Conservation (phyloP, 225 moss, liverwort and hornwort species). For the Polytrichum commune region DNA sequence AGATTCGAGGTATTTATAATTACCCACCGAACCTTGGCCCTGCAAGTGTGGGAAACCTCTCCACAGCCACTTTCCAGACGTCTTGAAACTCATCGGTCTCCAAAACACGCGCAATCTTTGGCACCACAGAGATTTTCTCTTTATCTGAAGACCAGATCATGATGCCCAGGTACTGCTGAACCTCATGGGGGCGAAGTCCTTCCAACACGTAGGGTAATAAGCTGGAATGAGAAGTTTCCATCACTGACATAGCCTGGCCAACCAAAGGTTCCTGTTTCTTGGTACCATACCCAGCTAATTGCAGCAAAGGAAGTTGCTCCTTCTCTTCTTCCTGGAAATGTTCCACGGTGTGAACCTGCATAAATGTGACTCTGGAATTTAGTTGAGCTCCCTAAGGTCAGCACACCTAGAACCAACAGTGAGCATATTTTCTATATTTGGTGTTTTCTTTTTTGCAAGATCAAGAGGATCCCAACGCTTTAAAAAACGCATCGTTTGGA, state of each 20-base stretch:
- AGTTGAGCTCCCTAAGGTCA: no score
- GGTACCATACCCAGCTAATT: constrained; percentile 47
- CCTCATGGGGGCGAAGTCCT: constrained; percentile 39
- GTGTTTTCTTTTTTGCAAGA: no score
- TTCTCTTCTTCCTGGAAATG: constrained; percentile 61
- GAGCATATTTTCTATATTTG: no score
- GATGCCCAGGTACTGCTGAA: constrained; percentile 54
- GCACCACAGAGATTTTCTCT: constrained; percentile 21
- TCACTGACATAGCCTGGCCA: constrained; percentile 29
- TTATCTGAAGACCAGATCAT: constrained; percentile 24
- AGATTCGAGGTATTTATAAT: not conserved
- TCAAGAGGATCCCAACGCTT: no score
- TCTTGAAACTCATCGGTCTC: constrained; percentile 34
- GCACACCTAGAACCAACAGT: no score
- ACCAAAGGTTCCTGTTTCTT: constrained; percentile 50
- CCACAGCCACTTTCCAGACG: constrained; percentile 43
- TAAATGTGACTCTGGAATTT: no score
- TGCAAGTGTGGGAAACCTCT: constrained; percentile 41
- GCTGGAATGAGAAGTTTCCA: constrained; percentile 46
- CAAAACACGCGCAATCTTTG: constrained; percentile 28
- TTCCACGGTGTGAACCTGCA: constrained; percentile 38
- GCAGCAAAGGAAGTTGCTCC: constrained; percentile 43
- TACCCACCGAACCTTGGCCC: constrained; percentile 22
- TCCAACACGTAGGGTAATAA: constrained; percentile 42
- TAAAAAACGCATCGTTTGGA: no score